These are phyloP conservation scores for Malassezia brasiliensis DNA, from an alignment of 1,284 basidiomycete genomes.

Conservation along the genomic window DNA sequence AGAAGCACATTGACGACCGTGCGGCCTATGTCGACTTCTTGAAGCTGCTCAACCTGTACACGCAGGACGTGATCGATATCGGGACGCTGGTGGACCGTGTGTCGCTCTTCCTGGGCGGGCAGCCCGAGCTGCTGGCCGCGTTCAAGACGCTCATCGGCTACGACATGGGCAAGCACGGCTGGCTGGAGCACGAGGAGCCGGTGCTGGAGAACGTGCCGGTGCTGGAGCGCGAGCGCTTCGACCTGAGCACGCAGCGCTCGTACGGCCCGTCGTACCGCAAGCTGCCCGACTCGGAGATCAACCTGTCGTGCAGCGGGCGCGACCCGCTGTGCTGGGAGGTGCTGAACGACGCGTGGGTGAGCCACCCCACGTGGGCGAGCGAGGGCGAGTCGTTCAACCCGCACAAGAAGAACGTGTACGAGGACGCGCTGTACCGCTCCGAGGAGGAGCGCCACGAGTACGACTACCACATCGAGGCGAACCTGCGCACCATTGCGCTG, in stretches of 20 bases:
- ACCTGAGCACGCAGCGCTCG: constrained; percentile 46
- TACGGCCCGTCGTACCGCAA: constrained; percentile 85
- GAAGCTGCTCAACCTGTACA: constrained; percentile 87
- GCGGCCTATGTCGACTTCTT: constrained; percentile 91
- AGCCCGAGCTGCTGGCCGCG: constrained; percentile 68
- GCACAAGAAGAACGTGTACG: constrained; percentile 94
- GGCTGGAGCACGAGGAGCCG: constrained; percentile 51
- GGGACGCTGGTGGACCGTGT: constrained; percentile 76
- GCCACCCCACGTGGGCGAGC: constrained; percentile 90
- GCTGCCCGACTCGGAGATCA: constrained; percentile 74
- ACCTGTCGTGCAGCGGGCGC: constrained; percentile 81
- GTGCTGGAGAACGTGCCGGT: constrained; percentile 50
- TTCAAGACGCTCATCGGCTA: constrained; percentile 81
- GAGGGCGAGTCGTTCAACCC: constrained; percentile 90
- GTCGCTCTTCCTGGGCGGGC: constrained; percentile 67
- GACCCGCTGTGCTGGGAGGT: constrained; percentile 93
- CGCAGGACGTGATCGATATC: constrained; percentile 79
- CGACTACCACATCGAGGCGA: constrained; percentile 88
- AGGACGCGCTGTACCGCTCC: constrained; percentile 88
- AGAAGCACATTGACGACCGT: constrained; percentile 70
- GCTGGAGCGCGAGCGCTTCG: constrained; percentile 41
- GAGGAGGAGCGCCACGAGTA: constrained; percentile 99
- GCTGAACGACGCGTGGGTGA: constrained; percentile 62
- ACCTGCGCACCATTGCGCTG: constrained; percentile 79
- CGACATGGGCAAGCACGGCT: constrained; percentile 58